Conservation (phyloP, 805 yeast species). For the Candida railenensis region DNA sequence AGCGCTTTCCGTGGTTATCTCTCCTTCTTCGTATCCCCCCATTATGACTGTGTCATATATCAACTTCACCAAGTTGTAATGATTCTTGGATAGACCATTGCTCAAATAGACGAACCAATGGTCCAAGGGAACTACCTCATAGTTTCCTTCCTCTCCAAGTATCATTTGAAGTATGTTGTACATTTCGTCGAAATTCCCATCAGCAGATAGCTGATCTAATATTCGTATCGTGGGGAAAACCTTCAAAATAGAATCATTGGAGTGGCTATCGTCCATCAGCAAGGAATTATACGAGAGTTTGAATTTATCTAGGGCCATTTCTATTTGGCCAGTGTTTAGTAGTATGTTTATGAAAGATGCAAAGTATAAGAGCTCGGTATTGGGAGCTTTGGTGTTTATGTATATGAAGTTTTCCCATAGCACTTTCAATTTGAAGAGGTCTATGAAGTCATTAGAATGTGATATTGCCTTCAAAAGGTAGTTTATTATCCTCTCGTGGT, state of each 20-base stretch:
- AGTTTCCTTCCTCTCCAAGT: neutral
- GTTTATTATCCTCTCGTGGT: conserved; percentile 1
- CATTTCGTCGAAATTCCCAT: conserved; percentile 23
- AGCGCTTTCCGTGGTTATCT: conserved; percentile 23
- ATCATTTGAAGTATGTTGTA: conserved; percentile 12
- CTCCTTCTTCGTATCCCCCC: conserved; percentile 21
- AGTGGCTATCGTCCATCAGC: neutral
- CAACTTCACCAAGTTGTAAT: conserved; percentile 26
- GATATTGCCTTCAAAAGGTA: neutral
- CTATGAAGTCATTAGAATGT: conserved; percentile 19
- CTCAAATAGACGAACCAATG: conserved; percentile 24
- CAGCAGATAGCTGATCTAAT: conserved; percentile 13
- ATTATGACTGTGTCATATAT: conserved; percentile 29
- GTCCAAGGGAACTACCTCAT: conserved; percentile 5
- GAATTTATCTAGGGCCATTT: conserved; percentile 20
- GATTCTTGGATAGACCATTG: conserved; percentile 20
- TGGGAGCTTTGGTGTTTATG: conserved; percentile 3
- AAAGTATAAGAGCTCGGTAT: conserved; percentile 18
- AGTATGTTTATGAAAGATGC: conserved; percentile 21
- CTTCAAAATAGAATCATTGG: too few relatives aligned
- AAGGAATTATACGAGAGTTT: conserved; percentile 6
- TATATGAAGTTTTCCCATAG: conserved; percentile 20
- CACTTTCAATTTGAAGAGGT: conserved; percentile 17
- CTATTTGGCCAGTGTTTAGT: conserved; percentile 21
- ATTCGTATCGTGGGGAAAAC: conserved; percentile 20